phyloP scores from a whole-genome alignment of 2,329 filamentous ascomycete species.

The Phoma sp. region DNA sequence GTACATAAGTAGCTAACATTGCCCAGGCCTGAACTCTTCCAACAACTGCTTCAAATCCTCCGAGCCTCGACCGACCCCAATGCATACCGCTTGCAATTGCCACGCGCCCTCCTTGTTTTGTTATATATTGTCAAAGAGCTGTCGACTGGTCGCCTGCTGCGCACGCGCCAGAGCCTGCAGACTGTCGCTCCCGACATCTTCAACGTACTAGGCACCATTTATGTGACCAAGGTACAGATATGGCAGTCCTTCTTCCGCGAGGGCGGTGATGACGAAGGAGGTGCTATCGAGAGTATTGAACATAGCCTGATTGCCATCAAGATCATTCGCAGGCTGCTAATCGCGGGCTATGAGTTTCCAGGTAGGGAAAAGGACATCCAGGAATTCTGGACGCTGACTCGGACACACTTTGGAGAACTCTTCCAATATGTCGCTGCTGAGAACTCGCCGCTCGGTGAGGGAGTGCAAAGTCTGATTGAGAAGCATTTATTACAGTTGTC shows the following conservation, averaged over 20 bases:
- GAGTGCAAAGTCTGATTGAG: conserved; percentile 69
- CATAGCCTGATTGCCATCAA: conserved; percentile 82
- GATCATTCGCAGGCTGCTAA: conserved; percentile 76
- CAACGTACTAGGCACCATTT: conserved; percentile 78
- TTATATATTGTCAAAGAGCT: conserved; percentile 91
- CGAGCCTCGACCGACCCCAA: conserved; percentile 60
- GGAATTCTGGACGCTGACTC: conserved; percentile 80
- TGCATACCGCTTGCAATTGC: conserved; percentile 69
- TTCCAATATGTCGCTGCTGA: conserved; percentile 67
- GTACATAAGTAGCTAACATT: conserved; percentile 18
- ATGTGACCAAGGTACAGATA: conserved; percentile 71
- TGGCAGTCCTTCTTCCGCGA: conserved; percentile 70
- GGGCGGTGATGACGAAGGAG: conserved; percentile 64
- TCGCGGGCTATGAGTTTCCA: conserved; percentile 83
- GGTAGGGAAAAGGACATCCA: conserved; percentile 77
- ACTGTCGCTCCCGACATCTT: conserved; percentile 82
- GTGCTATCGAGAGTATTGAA: conserved; percentile 68
- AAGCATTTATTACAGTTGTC: conserved; percentile 89
- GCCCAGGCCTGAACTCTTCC: conserved; percentile 47
- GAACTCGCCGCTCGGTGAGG: conserved; percentile 56
- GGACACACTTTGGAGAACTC: conserved; percentile 76
- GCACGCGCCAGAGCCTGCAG: conserved; percentile 77
- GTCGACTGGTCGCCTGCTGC: conserved; percentile 76
- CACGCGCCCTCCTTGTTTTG: conserved; percentile 75
- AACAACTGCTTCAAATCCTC: conserved; percentile 60